Evolutionary conservation across 176 grass and related monocot species (phyloP).

Genomic region (Oropetium thomaeum): DNA sequence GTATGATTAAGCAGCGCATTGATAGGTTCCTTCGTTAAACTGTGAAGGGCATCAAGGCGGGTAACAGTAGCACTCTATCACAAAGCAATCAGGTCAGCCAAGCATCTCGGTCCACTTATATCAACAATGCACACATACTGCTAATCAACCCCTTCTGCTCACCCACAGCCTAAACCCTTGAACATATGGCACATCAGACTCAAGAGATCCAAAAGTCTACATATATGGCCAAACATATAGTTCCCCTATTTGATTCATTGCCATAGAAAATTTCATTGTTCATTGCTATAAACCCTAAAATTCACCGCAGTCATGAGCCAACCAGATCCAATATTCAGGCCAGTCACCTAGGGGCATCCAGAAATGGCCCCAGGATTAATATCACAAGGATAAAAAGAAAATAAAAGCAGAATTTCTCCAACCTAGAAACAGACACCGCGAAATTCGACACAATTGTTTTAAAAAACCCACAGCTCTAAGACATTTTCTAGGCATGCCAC

Average conservation of each 20-base stretch:
- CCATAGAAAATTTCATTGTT: neutral
- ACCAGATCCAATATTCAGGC: slow-evolving; percentile 17
- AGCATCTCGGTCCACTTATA: slow-evolving; percentile 13
- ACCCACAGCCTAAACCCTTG: slow-evolving; percentile 1
- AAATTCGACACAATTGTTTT: slow-evolving; percentile 8
- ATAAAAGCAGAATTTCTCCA: neutral
- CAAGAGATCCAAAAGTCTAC: neutral
- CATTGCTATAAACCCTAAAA: slow-evolving; percentile 10
- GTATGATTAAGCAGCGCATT: neutral
- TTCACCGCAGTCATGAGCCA: neutral
- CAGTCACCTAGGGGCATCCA: neutral
- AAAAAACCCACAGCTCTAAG: neutral
- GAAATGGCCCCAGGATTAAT: neutral
- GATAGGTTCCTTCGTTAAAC: neutral
- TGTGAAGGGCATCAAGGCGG: neutral
- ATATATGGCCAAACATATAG: neutral
- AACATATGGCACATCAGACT: neutral
- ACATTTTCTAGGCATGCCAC: neutral
- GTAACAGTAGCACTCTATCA: neutral
- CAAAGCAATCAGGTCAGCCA: neutral
- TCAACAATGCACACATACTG: neutral
- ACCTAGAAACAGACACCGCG: neutral
- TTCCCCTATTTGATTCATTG: neutral
- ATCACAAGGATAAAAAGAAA: neutral
- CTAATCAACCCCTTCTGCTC: neutral